Conservation (phyloP, 495 filamentous ascomycete species). For the Clavariopsis aquatica region DNA sequence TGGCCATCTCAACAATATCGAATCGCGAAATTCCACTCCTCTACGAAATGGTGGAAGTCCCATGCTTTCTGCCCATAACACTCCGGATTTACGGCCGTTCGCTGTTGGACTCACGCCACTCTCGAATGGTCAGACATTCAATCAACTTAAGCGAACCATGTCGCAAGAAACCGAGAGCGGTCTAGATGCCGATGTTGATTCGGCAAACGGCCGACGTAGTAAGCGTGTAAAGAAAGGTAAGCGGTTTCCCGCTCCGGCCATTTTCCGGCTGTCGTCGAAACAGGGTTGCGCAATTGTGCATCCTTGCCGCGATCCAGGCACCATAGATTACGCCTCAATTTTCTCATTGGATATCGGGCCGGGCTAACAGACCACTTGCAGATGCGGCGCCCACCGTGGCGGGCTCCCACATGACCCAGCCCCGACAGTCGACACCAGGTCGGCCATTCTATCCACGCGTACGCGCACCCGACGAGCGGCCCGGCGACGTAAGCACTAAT, state of each 20-base stretch:
- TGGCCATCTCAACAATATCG: constrained; percentile 50
- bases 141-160: constrained; percentile 75
- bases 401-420: constrained; percentile 94
- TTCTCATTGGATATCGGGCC: constrained; percentile 26
- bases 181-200: constrained; percentile 64
- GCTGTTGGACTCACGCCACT: constrained; percentile 52
- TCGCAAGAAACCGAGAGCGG: constrained; percentile 73
- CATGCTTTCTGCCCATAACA: constrained; percentile 56
- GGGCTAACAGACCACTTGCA: constrained; percentile 51
- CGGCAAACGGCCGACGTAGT: constrained; percentile 74
- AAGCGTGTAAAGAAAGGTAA: constrained; percentile 93
- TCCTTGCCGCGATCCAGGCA: constrained; percentile 32
- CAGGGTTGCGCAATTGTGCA: constrained; percentile 32
- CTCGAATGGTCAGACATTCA: constrained; percentile 58
- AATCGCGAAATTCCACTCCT: constrained; percentile 50
- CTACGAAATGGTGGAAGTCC: constrained; percentile 56
- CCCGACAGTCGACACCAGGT: constrained; percentile 71
- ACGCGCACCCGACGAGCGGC: constrained; percentile 58
- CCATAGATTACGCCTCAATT: constrained; percentile 29
- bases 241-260: constrained; percentile 29
- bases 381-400: constrained; percentile 87
- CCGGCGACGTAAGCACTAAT: constrained; percentile 68
- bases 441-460: constrained; percentile 61
- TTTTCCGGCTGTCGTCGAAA: constrained; percentile 31
- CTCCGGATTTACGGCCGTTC: constrained; percentile 60